Conservation (phyloP, 2,329 filamentous ascomycete species). For the Alternaria hordeiaustralica region DNA sequence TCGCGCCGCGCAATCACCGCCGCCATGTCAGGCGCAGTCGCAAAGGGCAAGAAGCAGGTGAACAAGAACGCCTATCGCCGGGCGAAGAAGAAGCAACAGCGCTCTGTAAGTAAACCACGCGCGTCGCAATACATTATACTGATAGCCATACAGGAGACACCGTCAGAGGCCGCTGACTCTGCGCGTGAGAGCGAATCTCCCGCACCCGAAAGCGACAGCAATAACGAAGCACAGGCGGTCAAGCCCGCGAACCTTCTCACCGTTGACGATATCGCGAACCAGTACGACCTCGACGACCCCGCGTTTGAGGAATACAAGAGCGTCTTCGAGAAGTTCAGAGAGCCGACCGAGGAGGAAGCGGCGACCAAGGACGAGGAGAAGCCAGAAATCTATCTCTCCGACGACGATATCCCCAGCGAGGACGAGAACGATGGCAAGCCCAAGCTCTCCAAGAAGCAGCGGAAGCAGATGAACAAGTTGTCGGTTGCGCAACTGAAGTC, state of each 20-base stretch:
- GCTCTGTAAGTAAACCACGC: constrained; percentile 55
- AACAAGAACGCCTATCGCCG: constrained; percentile 94
- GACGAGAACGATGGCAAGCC: constrained; percentile 74
- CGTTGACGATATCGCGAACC: constrained; percentile 50
- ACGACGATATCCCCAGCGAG: constrained; percentile 85
- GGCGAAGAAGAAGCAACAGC: constrained; percentile 94
- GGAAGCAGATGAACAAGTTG: constrained; percentile 88
- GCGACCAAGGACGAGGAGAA: constrained; percentile 65
- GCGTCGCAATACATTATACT: constrained; percentile 10
- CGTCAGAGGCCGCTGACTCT: constrained; percentile 41
- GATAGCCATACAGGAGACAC: constrained; percentile 42
- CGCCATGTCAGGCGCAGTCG: constrained; percentile 39
- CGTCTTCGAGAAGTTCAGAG: constrained; percentile 77
- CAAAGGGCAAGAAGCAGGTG: constrained; percentile 64
- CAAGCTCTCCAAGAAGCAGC: constrained; percentile 92
- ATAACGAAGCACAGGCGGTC: constrained; percentile 47
- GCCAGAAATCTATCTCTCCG: constrained; percentile 81
- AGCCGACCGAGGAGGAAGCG: constrained; percentile 65
- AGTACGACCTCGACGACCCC: constrained; percentile 72
- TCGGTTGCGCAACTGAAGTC: constrained; percentile 96
- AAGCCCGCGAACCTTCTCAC: constrained; percentile 54
- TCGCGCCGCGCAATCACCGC: constrained; percentile 16
- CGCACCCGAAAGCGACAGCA: constrained; percentile 39
- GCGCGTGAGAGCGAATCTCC: constrained; percentile 49
- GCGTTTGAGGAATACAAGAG: constrained; percentile 83